These are phyloP conservation scores for Nemania sp. DNA, from an alignment of 2,329 filamentous ascomycete species.

Conservation along the genomic window DNA sequence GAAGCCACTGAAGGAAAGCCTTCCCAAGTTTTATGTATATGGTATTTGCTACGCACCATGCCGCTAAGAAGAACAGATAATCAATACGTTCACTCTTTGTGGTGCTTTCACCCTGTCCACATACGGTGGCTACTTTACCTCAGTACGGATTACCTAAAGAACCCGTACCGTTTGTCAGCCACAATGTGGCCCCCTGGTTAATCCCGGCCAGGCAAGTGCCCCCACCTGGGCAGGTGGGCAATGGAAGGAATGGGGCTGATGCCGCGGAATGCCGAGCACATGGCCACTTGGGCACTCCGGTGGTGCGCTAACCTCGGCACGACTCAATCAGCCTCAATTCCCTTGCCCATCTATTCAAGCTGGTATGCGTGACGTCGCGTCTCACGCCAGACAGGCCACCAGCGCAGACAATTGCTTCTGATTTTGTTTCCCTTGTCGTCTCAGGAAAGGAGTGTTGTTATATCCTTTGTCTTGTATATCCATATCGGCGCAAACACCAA, in stretches of 20 bases:
- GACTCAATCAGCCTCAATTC: slow-evolving; percentile 16
- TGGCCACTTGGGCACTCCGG: neutral
- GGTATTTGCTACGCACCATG: too few relatives aligned
- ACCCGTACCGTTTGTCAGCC: neutral
- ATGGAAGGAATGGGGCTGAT: neutral
- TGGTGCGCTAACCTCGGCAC: slow-evolving; percentile 17
- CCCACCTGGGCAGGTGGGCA: too few relatives aligned
- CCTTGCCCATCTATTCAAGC: neutral
- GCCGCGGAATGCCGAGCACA: slow-evolving; percentile 18
- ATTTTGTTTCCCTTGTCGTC: neutral
- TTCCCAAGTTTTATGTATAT: too few relatives aligned
- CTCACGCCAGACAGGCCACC: neutral
- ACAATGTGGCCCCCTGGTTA: neutral
- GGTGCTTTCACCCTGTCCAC: too few relatives aligned
- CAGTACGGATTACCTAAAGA: neutral
- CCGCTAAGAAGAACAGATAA: too few relatives aligned
- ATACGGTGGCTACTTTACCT: neutral
- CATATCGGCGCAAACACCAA: neutral
- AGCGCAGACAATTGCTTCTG: neutral
- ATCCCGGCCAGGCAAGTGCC: neutral
- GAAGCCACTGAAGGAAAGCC: too few relatives aligned
- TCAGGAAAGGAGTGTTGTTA: neutral
- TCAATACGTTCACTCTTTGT: too few relatives aligned
- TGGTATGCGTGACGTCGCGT: neutral
- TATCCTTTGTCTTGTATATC: too few relatives aligned